phyloP scores from a whole-genome alignment of 345 rosid genomes.

The Tarenaya hassleriana region DNA sequence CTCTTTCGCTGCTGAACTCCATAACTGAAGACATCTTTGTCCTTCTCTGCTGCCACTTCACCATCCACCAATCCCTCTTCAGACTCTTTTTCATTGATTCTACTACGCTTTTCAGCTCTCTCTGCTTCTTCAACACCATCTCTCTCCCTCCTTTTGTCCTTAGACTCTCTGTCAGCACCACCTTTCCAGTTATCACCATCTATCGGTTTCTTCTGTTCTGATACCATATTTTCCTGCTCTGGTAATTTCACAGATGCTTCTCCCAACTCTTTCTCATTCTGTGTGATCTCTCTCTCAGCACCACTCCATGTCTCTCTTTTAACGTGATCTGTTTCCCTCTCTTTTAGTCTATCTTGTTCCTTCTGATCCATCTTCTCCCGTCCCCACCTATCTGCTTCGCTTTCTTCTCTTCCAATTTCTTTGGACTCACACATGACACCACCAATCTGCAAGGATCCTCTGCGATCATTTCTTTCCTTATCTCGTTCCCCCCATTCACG shows the following conservation, averaged over 20 bases:
- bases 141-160: slow-evolving; percentile 81
- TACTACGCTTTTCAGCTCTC: slow-evolving; percentile 73
- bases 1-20: slow-evolving; percentile 97
- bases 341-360: slow-evolving; percentile 72
- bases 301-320: slow-evolving; percentile 68
- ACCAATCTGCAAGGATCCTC: slow-evolving; percentile 48
- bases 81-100: slow-evolving; percentile 58
- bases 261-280: slow-evolving; percentile 57
- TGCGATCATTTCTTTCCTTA: slow-evolving; percentile 79
- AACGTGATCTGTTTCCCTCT: slow-evolving; percentile 62
- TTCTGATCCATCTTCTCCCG: slow-evolving; percentile 79
- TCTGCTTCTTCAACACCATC: slow-evolving; percentile 75
- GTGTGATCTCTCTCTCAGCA: slow-evolving; percentile 55
- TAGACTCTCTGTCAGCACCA: slow-evolving; percentile 62
- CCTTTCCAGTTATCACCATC: slow-evolving; percentile 66
- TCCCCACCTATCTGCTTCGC: slow-evolving; percentile 84
- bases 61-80: slow-evolving; percentile 89
- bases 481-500: slow-evolving; percentile 92
- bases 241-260: slow-evolving; percentile 54
- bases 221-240: slow-evolving; percentile 50
- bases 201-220: slow-evolving; percentile 66
- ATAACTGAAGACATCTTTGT: slow-evolving; percentile 64
- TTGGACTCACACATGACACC: slow-evolving; percentile 50
- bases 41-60: slow-evolving; percentile 75
- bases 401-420: slow-evolving; percentile 68